A percentile compares a stretch with the other conserved stretches of the same genome.
phyloP scores from a whole-genome alignment of 2,329 filamentous ascomycete genomes.

The Podosphaera xanthii region DNA sequence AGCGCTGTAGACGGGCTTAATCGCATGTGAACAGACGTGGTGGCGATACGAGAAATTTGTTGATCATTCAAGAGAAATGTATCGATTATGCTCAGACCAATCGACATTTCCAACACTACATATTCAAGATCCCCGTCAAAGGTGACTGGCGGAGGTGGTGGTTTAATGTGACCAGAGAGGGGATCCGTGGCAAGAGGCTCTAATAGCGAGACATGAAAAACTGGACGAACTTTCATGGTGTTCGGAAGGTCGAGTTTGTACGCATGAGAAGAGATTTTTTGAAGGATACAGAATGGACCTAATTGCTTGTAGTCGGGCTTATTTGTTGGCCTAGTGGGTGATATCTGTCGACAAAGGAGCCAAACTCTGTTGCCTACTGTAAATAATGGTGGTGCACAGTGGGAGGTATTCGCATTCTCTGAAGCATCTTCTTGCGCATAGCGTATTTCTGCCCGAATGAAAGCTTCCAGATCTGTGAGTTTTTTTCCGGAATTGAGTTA shows the following conservation, averaged over 20 bases:
- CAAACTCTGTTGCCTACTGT: too few species aligned
- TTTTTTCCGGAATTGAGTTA: not conserved
- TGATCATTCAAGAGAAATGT: too few species aligned
- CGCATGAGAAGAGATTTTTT: not conserved
- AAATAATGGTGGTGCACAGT: too few species aligned
- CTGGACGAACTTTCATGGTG: slow-evolving; percentile 1
- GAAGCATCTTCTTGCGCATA: not conserved
- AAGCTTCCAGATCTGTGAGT: not conserved
- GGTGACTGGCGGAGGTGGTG: not conserved
- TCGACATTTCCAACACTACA: not conserved
- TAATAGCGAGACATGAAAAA: slow-evolving; percentile 3
- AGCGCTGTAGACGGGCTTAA: too few species aligned
- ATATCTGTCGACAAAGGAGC: too few species aligned
- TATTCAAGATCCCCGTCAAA: not conserved
- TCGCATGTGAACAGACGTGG: too few species aligned
- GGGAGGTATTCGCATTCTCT: not conserved
- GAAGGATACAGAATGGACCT: too few species aligned
- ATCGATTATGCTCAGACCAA: too few species aligned
- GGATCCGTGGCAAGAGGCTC: not conserved
- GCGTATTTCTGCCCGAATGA: not conserved
- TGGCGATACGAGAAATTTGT: too few species aligned
- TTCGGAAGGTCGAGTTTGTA: slow-evolving; percentile 1
- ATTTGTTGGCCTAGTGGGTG: too few species aligned
- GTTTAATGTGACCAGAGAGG: not conserved
- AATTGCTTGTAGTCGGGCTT: too few species aligned